Evolutionary conservation across 352 stramenopile genomes (phyloP).

Genomic region (Globisporangium canariense): DNA sequence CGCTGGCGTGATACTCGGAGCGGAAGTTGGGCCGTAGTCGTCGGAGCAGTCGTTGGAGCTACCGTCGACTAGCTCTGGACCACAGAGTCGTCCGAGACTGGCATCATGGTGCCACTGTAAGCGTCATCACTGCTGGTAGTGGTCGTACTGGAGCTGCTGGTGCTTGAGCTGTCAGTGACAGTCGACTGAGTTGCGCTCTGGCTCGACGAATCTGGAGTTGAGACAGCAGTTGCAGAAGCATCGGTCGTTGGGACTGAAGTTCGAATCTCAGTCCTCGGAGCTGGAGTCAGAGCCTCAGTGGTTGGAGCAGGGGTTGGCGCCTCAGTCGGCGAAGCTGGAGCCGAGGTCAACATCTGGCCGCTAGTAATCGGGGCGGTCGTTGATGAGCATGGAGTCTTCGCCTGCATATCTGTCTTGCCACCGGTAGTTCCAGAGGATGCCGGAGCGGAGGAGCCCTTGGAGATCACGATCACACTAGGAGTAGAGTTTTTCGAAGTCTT

Average conservation of each 20-base stretch:
- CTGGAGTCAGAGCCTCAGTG: not conserved
- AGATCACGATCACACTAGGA: not conserved
- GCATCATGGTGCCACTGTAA: too few relatives aligned
- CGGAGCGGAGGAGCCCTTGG: not conserved
- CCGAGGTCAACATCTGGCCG: not conserved
- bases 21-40: not conserved
- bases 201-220: not conserved
- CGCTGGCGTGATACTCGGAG: conserved; percentile 2
- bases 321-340: not conserved
- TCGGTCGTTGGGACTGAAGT: not conserved
- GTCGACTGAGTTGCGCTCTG: not conserved
- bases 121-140: too few relatives aligned
- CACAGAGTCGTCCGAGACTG: too few relatives aligned
- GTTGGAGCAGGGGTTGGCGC: not conserved
- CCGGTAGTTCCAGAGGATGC: not conserved
- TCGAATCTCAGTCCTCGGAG: too few relatives aligned
- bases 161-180: not conserved
- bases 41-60: not conserved
- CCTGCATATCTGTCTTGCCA: not conserved
- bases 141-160: too few relatives aligned
- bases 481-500: not conserved
- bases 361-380: not conserved
- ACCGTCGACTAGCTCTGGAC: too few relatives aligned
- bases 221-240: not conserved
- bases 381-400: conserved; percentile 8